Evolutionary conservation across 1,284 basidiomycete species (phyloP), one percentile per base, ranked within the genome.

Genomic region (Coniferiporia sulphurascens): DNA sequence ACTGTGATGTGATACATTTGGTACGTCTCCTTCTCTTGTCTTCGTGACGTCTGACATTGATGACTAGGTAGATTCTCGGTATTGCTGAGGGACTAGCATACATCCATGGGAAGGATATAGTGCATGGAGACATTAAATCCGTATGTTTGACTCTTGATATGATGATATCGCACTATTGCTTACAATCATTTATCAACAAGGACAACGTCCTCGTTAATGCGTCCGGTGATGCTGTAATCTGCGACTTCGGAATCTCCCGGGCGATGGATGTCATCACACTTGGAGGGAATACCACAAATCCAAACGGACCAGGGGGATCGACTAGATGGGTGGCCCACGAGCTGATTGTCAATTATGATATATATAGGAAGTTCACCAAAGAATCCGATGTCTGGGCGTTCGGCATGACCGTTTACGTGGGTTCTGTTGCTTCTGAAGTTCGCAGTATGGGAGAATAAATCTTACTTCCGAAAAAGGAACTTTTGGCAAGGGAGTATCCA

Each of bases 371-470:
- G 19, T 45, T 54, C 21, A 48, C 58, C 8, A 38, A 48, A 35
- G 17, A 59, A 38, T 22, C 51, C 8, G 58, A 59, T 32, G 58
- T 59, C 1, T 59, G 58, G 58, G 58, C 58, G 15, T 59, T 59
- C 43, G 51, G 51, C 10, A 59, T 59, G 58, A 59, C 58, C 19
- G 41, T 55, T 17, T 59, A 48, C 22, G 58, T 59, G 34, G 22
- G 58, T 41, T 21, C 43, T 19, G 12, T n/a, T 35, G 17, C n/a
- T 38, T 7, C 13, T 38, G 36, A n/a, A n/a, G n/a, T n/a, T 38
- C 36, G 36, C 36, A 7, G 13, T 38, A 38, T 7, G 13, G 7
- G 10, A 10, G 3, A 12, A 21, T 10, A 32, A 6, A 46, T 27
- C 27, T 13, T 21, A 15, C 19, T 4, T 17, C 1, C 34, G 17